phyloP scores from a whole-genome alignment of 441 rosid genomes.

The Bocquillonia castaneifolia region DNA sequence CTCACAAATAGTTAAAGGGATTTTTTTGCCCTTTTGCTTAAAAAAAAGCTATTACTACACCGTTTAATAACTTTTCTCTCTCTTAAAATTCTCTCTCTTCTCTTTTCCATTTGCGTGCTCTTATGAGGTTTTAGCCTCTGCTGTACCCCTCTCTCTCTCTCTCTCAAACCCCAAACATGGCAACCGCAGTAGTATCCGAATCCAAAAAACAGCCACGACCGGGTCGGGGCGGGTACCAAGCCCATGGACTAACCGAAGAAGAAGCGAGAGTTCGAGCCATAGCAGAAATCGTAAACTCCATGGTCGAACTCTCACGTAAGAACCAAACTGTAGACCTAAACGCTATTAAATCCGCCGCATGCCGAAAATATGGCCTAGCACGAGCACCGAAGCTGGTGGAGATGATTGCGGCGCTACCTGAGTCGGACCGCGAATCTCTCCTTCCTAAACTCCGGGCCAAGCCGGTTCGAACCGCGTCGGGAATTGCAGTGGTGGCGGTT shows the following conservation, averaged over 20 bases:
- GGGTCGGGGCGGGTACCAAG: slow-evolving; percentile 81
- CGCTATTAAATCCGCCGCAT: slow-evolving; percentile 82
- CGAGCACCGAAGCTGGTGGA: slow-evolving; percentile 97
- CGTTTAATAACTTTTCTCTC: too few species aligned
- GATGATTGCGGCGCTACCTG: slow-evolving; percentile 97
- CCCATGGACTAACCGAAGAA: slow-evolving; percentile 83
- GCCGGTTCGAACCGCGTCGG: slow-evolving; percentile 95
- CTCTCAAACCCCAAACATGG: slow-evolving; percentile 35
- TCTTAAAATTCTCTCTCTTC: neutral
- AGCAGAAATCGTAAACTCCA: slow-evolving; percentile 79
- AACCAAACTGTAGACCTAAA: slow-evolving; percentile 93
- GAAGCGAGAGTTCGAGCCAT: slow-evolving; percentile 93
- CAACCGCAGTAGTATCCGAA: slow-evolving; percentile 50
- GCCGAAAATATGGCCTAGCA: slow-evolving; percentile 86
- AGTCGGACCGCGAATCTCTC: slow-evolving; percentile 77
- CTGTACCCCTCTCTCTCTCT: neutral
- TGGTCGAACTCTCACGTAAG: slow-evolving; percentile 86
- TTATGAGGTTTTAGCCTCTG: neutral
- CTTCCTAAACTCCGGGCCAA: slow-evolving; percentile 96
- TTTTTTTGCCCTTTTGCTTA: too few species aligned
- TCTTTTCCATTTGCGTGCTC: neutral
- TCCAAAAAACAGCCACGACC: slow-evolving; percentile 66
- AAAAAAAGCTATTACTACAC: too few species aligned
- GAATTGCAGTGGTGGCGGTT: slow-evolving; percentile 96
- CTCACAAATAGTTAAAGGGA: too few species aligned